A percentile compares a stretch with the other conserved stretches of the same genome.
These are phyloP conservation scores for Backusella australiensis DNA, from an alignment of 192 early-diverging fungal species.

Conservation along the genomic window DNA sequence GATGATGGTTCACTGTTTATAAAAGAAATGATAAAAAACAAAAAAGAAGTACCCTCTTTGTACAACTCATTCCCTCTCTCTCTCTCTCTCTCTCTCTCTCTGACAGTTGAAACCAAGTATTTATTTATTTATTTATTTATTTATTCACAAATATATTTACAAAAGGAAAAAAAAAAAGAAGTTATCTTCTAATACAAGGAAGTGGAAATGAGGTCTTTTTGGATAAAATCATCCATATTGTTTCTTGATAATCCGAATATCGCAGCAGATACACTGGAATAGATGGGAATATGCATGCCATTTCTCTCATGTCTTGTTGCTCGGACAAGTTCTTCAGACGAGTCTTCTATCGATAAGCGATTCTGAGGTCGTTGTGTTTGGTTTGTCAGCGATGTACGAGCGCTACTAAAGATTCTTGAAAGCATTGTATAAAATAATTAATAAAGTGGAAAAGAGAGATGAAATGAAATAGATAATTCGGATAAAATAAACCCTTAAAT, in stretches of 20 bases:
- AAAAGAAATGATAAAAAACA: background rate
- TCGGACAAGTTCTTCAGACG: constrained; percentile 11
- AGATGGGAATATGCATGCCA: background rate
- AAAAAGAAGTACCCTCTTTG: background rate
- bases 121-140: background rate
- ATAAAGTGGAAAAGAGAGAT: background rate
- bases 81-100: too few species aligned
- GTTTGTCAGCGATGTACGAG: background rate
- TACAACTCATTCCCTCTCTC: background rate
- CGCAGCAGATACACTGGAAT: background rate
- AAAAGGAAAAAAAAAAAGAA: background rate
- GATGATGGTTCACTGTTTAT: constrained; percentile 1
- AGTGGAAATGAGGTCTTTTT: constrained; percentile 19
- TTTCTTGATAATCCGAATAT: constrained; percentile 8
- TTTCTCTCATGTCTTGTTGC: background rate
- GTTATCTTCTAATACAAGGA: background rate
- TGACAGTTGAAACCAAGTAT: too few species aligned
- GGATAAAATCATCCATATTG: constrained; percentile 23
- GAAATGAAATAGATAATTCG: background rate
- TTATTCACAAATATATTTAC: background rate
- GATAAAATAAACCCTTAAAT: background rate
- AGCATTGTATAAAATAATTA: background rate
- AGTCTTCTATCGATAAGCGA: constrained; percentile 3
- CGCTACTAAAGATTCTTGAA: background rate
- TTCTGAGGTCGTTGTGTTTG: background rate